phyloP scores from a whole-genome alignment of 75 land plant genomes.

The Ceratopteris richardii region DNA sequence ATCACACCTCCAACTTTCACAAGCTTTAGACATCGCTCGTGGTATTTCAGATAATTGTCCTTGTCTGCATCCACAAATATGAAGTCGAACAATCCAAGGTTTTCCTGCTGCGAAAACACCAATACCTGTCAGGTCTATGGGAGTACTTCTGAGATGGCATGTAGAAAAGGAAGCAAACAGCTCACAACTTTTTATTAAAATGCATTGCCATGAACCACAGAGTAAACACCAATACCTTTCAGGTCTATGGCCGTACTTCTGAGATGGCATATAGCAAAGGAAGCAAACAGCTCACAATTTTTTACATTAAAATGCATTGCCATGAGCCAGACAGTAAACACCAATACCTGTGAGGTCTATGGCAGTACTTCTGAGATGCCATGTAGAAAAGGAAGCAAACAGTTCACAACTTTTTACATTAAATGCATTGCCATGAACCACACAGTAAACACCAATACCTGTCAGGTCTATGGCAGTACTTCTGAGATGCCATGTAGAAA shows the following conservation, averaged over 20 bases:
- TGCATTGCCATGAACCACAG: too few species aligned
- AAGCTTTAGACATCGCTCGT: slow-evolving; percentile 49
- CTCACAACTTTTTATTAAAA: not conserved
- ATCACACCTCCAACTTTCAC: slow-evolving; percentile 75
- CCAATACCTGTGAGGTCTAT: not conserved
- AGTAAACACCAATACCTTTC: too few species aligned
- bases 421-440: too few species aligned
- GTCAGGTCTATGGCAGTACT: not conserved
- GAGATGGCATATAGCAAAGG: not conserved
- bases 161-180: not conserved
- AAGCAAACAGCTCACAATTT: not conserved
- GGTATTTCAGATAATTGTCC: slow-evolving; percentile 64
- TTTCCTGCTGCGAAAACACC: slow-evolving; percentile 20
- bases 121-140: not conserved
- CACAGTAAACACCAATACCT: too few species aligned
- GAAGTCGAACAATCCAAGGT: slow-evolving; percentile 61
- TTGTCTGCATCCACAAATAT: slow-evolving; percentile 85
- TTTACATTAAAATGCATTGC: too few species aligned
- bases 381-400: not conserved
- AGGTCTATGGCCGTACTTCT: not conserved
- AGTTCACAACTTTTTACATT: not conserved
- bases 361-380: not conserved
- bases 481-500: not conserved
- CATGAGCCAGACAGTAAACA: too few species aligned
- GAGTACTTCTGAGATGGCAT: not conserved